Base-by-base conservation (phyloP, 306 rosid species). In the Dryas drummondii region DNA sequence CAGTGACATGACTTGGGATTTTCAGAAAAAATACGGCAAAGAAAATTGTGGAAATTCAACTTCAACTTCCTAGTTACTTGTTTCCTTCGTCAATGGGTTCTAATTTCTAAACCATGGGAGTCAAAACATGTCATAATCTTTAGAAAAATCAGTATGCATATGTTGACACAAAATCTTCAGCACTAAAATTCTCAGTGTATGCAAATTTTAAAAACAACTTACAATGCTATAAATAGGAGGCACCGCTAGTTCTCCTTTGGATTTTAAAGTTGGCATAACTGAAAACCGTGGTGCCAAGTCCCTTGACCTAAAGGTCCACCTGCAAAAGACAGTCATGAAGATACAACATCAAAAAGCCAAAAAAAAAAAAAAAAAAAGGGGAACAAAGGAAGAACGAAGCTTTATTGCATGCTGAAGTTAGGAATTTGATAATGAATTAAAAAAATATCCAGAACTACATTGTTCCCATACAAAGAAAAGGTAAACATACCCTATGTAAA, bases 291-390 rank as follows among this genome's bases (percentile, higher is more conserved):
- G 93, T 15, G 92, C 88, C 85, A 92, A 75, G 77, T 92, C 90
- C 74, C 91, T 96, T 78, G 98, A 90, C 82, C 96, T 89, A 72
- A 96, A 96, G 59, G 84, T 92, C 99, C 99, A 96, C 75, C 99
- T 94, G 84, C 80, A 86, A 57, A 68, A 73, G 64, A 73, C 17
- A 63, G 74, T 22, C 56, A 60, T 75, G 68, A 40, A 58, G 56
- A 45, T 79, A 37, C 47, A 57, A 19, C 66, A 40, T 47, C 19
- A 27, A n/a, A 63, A 9, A 2, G 42, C 12, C n/a, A n/a, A n/a
- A n/a, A n/a, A n/a, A n/a, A n/a, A 32, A 27, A 27, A 27, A 27
- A 1, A 32, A 32, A 19, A 0, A 46, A 72, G 67, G n/a, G 26
- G 56, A 72, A 27, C 45, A 9, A 61, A 15, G 52, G 42, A 42